Conservation (phyloP, 83 land plant genomes). For the Isoetes engelmannii region DNA sequence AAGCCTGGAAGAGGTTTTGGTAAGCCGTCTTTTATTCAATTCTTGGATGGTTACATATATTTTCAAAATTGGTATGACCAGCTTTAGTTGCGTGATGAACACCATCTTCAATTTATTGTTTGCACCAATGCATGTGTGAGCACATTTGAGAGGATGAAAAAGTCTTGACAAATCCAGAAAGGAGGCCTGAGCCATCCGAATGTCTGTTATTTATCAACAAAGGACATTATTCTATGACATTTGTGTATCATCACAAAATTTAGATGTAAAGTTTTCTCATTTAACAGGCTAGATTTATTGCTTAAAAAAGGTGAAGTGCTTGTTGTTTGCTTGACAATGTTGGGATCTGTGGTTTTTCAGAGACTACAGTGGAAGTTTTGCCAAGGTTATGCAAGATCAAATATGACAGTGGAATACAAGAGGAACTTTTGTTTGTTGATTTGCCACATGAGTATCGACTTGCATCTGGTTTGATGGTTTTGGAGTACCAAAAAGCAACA, state of each 20-base stretch:
- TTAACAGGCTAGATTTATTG: too few relatives aligned
- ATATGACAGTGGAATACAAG: conserved; percentile 77
- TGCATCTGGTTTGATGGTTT: conserved; percentile 55
- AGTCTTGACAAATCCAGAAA: neutral
- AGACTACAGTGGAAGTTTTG: conserved; percentile 73
- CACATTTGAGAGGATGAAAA: neutral
- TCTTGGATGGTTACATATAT: neutral
- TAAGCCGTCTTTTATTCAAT: conserved; percentile 32
- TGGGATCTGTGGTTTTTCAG: conserved; percentile 32
- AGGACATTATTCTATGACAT: too few relatives aligned
- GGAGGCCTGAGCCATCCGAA: too few relatives aligned
- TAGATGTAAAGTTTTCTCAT: too few relatives aligned
- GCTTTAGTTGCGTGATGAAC: too few relatives aligned
- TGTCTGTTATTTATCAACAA: too few relatives aligned
- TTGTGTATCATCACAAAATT: too few relatives aligned
- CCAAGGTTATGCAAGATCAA: conserved; percentile 78
- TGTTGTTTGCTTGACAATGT: neutral
- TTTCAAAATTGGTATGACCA: neutral
- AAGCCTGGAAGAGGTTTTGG: conserved; percentile 99
- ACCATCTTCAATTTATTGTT: too few relatives aligned
- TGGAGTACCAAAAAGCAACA: conserved; percentile 76
- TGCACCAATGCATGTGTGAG: neutral
- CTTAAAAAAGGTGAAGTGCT: neutral
- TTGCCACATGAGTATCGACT: conserved; percentile 54
- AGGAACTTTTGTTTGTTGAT: conserved; percentile 75